Evolutionary conservation across 2,329 filamentous ascomycete species (phyloP), one percentile per base, ranked within the genome.

Genomic region (Xylariomycetidae sp.): DNA sequence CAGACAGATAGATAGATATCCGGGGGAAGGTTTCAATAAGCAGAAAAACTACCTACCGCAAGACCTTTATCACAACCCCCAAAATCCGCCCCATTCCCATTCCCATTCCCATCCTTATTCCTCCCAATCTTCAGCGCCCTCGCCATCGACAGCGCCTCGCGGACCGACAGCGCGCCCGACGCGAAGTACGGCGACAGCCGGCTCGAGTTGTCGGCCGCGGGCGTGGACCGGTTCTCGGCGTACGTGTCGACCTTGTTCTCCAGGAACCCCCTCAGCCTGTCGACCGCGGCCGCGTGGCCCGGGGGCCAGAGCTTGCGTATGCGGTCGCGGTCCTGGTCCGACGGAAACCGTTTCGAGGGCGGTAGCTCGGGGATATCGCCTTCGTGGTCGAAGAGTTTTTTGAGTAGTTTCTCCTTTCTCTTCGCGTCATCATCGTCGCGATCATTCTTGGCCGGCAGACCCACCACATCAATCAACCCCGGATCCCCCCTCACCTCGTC

Each of bases 401-500:
- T 42, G 7, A 34, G n/a, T n/a, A n/a, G n/a, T n/a, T n/a, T n/a
- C n/a, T n/a, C n/a, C n/a, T n/a, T n/a, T n/a, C n/a, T n/a, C n/a
- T n/a, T n/a, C n/a, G n/a, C n/a, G n/a, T n/a, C n/a, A n/a, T n/a
- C n/a, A n/a, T 58, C 58, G 26, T 64, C 63, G 37, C 56, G 57
- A 25, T 44, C 44, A 27, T 49, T 50, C 9, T 30, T 36, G 9
- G 44, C 41, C 1, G 67, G 67, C 23, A 7, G 31, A 27, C 13
- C 30, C 33, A 34, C 33, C 57, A 59, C 30, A 56, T 69, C 52
- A 67, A 70, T 42, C 57, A 71, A 50, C 56, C 68, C 5, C 15
- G 67, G 67, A 49, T 69, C 33, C 62, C 66, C 36, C 58, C 66
- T 1, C 52, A 66, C 30, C 57, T 69, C 17, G 58, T 63, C 36